phyloP scores from a whole-genome alignment of 768 basidiomycete species.

The Pisolithus tinctorius region DNA sequence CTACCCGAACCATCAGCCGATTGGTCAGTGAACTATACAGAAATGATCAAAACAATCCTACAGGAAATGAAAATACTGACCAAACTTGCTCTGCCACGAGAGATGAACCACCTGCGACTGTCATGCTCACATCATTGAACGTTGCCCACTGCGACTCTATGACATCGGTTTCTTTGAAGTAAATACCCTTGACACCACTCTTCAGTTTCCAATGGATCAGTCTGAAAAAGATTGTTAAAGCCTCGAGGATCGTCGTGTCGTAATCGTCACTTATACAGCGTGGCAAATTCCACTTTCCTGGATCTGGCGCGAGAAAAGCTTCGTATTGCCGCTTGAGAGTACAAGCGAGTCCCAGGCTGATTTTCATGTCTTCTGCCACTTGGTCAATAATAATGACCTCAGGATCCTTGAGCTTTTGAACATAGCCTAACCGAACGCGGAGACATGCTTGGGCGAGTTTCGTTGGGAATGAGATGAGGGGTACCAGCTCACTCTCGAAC shows the following conservation, averaged over 20 bases:
- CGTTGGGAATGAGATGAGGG: conserved; percentile 94
- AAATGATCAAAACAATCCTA: neutral
- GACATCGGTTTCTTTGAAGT: conserved; percentile 98
- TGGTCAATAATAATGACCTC: conserved; percentile 90
- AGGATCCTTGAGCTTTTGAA: conserved; percentile 81
- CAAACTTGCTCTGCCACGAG: conserved; percentile 94
- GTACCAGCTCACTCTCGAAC: conserved; percentile 83
- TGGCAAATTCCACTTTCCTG: conserved; percentile 83
- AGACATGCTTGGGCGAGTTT: conserved; percentile 89
- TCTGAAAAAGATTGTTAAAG: conserved; percentile 84
- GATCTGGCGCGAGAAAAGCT: conserved; percentile 83
- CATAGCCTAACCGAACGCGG: conserved; percentile 83
- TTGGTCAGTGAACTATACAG: conserved; percentile 76
- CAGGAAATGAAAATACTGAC: conserved; percentile 37
- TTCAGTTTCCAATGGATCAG: conserved; percentile 95
- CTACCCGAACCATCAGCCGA: conserved; percentile 86
- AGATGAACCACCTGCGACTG: conserved; percentile 78
- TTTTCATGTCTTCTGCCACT: conserved; percentile 87
- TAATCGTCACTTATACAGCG: conserved; percentile 88
- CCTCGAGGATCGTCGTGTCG: conserved; percentile 82
- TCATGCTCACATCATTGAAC: conserved; percentile 86
- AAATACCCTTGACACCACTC: conserved; percentile 83
- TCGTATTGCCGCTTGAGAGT: conserved; percentile 94
- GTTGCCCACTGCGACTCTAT: conserved; percentile 95
- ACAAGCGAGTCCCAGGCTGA: conserved; percentile 86